These are phyloP conservation scores for Schizonepeta tenuifolia DNA, from an alignment of 257 asterid genomes.

Conservation along the genomic window DNA sequence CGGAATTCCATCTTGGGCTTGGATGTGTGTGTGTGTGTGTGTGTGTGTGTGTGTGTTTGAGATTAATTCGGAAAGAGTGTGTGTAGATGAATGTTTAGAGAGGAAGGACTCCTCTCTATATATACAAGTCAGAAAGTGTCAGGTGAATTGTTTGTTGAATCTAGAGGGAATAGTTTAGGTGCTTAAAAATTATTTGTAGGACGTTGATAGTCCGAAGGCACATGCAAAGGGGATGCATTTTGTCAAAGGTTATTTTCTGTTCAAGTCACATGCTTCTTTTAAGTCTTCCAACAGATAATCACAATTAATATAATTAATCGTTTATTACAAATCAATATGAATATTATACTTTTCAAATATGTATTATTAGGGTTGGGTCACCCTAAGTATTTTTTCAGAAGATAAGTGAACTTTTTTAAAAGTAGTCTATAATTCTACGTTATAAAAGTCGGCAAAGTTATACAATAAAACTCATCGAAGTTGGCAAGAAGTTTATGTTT, in stretches of 20 bases:
- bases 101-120: too few relatives aligned
- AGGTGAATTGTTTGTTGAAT: conserved; percentile 29
- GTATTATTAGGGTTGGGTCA: too few relatives aligned
- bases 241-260: background rate
- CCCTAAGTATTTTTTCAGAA: too few relatives aligned
- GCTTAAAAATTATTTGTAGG: background rate
- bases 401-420: background rate
- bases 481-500: too few relatives aligned
- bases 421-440: too few relatives aligned
- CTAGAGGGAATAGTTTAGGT: conserved; percentile 5
- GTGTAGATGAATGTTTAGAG: background rate
- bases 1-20: conserved; percentile 20
- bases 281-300: background rate
- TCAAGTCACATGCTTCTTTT: conserved; percentile 17
- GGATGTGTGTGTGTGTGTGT: background rate
- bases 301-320: too few relatives aligned
- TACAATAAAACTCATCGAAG: too few relatives aligned
- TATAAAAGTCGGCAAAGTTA: too few relatives aligned
- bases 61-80: background rate
- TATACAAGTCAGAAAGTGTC: conserved; percentile 15
- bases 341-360: too few relatives aligned
- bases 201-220: conserved; percentile 31
- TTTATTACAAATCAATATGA: too few relatives aligned
- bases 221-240: conserved; percentile 34
- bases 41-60: background rate